phyloP scores from a whole-genome alignment of 2,329 filamentous ascomycete genomes.

The Ascochyta lentis region DNA sequence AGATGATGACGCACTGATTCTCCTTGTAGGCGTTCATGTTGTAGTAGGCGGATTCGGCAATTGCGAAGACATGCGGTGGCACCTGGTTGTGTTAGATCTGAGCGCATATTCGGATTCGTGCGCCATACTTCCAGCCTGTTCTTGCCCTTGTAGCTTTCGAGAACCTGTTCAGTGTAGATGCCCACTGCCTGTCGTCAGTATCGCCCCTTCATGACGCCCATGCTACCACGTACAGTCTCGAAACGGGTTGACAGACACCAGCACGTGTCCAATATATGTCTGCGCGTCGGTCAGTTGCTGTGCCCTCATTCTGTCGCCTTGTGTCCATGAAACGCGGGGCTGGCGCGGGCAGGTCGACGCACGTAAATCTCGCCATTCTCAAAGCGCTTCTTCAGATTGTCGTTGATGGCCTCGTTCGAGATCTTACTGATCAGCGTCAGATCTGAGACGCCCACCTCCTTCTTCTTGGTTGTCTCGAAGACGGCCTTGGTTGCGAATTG shows the following conservation, averaged over 20 bases:
- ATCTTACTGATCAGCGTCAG: slow-evolving; percentile 98
- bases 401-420: slow-evolving; percentile 98
- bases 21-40: slow-evolving; percentile 99
- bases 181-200: slow-evolving; percentile 67
- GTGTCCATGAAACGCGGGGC: slow-evolving; percentile 28
- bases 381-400: slow-evolving; percentile 97
- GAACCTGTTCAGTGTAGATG: slow-evolving; percentile 94
- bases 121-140: slow-evolving; percentile 78
- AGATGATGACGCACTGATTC: slow-evolving; percentile 99
- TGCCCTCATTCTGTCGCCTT: slow-evolving; percentile 13
- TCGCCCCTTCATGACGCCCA: neutral
- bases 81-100: slow-evolving; percentile 53
- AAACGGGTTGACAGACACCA: slow-evolving; percentile 99
- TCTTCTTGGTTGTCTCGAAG: slow-evolving; percentile 97
- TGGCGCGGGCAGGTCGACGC: slow-evolving; percentile 46
- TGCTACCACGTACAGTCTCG: slow-evolving; percentile 69
- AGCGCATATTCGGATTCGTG: neutral
- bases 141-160: slow-evolving; percentile 94
- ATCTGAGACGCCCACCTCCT: slow-evolving; percentile 98
- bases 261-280: slow-evolving; percentile 98
- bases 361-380: slow-evolving; percentile 96
- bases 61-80: slow-evolving; percentile 95
- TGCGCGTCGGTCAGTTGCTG: slow-evolving; percentile 47
- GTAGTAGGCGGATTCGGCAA: slow-evolving; percentile 95
- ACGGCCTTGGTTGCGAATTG: slow-evolving; percentile 91